These are phyloP conservation scores for Colletotrichum paranaense DNA, from an alignment of 2,329 filamentous ascomycete genomes.

Conservation along the genomic window DNA sequence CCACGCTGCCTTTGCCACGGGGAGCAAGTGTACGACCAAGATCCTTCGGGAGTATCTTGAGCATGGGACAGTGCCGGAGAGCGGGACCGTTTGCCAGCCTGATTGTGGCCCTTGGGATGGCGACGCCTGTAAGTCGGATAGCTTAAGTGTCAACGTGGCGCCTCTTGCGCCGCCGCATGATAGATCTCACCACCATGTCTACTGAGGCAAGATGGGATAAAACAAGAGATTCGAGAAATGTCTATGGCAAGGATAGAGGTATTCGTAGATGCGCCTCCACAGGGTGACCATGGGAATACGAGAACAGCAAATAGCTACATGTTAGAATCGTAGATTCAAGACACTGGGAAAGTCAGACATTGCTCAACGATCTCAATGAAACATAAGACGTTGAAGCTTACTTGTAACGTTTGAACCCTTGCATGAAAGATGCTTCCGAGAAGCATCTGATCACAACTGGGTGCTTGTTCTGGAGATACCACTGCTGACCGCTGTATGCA, in stretches of 20 bases:
- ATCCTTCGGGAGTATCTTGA: conserved; percentile 44
- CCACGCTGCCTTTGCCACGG: conserved; percentile 38
- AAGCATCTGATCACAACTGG: not conserved
- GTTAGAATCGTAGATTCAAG: too few relatives aligned
- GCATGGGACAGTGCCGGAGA: conserved; percentile 42
- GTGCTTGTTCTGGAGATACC: not conserved
- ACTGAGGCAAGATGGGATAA: not conserved
- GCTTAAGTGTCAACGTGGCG: not conserved
- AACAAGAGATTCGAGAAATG: too few relatives aligned
- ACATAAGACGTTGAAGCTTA: not conserved
- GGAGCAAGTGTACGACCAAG: conserved; percentile 38
- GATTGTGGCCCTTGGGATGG: conserved; percentile 37
- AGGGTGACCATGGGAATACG: not conserved
- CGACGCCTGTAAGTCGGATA: conserved; percentile 8
- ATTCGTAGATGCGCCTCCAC: not conserved
- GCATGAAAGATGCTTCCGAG: not conserved
- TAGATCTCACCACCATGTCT: not conserved
- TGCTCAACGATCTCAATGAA: not conserved
- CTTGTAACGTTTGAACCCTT: not conserved
- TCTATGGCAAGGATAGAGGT: too few relatives aligned
- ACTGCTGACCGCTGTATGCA: not conserved
- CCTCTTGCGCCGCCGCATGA: not conserved
- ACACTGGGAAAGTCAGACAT: not conserved
- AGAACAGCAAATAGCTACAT: not conserved
- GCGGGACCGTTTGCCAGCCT: conserved; percentile 38